Conservation (phyloP, 306 rosid species). For the Cajanus cajan region DNA sequence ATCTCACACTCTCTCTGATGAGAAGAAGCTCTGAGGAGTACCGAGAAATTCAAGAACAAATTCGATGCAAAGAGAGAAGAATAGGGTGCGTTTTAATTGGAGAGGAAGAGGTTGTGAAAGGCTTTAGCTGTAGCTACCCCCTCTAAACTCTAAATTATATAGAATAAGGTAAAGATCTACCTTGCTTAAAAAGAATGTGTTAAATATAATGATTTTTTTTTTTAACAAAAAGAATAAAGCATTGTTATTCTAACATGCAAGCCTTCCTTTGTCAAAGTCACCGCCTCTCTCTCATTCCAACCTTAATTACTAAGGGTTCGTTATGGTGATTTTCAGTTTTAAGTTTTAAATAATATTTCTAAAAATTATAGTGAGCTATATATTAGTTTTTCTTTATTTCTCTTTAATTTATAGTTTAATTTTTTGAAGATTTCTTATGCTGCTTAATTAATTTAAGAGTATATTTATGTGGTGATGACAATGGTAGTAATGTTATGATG, state of each 20-base stretch:
- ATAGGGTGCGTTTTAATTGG: conserved; percentile 80
- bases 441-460: too few species aligned
- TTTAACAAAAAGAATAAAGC: conserved; percentile 34
- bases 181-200: conserved; percentile 40
- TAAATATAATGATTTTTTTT: background rate
- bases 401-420: too few species aligned
- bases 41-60: conserved; percentile 90
- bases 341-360: too few species aligned
- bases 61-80: conserved; percentile 87
- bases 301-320: conserved; percentile 15
- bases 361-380: too few species aligned
- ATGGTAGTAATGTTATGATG: too few species aligned
- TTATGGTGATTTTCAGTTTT: too few species aligned
- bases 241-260: conserved; percentile 49
- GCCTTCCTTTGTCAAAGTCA: conserved; percentile 61
- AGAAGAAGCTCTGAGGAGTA: conserved; percentile 42
- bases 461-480: too few species aligned
- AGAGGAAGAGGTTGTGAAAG: conserved; percentile 39
- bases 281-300: conserved; percentile 29
- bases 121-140: conserved; percentile 39
- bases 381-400: too few species aligned
- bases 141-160: conserved; percentile 35
- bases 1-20: conserved; percentile 35
- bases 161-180: conserved; percentile 43
- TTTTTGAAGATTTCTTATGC: too few species aligned